Conservation (phyloP, 306 rosid species). For the Trifolium repens region DNA sequence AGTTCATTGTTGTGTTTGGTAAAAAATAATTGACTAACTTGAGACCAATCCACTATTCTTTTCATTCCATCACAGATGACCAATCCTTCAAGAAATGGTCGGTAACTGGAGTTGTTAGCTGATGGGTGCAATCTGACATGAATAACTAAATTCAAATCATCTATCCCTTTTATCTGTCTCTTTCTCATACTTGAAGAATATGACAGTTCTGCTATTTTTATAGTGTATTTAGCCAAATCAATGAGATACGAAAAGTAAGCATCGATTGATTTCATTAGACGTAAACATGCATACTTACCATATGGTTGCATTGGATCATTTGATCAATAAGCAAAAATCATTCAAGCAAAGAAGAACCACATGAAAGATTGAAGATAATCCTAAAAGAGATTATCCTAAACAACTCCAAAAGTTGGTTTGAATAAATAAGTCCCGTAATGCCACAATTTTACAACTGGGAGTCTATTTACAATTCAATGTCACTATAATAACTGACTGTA, state of each 20-base stretch:
- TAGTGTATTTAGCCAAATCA: no score
- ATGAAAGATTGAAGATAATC: slow-evolving; percentile 4
- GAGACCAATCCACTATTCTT: neutral
- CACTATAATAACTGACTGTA: slow-evolving; percentile 30
- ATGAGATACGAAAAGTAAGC: no score
- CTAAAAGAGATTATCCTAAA: slow-evolving; percentile 1
- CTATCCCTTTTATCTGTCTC: neutral
- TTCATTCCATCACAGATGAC: neutral
- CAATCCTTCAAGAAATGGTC: neutral
- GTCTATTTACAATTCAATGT: slow-evolving; percentile 46
- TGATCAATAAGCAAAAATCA: neutral
- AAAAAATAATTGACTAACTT: no score
- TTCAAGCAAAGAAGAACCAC: neutral
- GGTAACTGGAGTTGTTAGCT: no score
- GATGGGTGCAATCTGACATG: no score
- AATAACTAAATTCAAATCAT: neutral
- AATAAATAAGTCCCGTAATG: neutral
- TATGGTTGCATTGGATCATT: neutral
- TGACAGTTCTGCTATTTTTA: neutral
- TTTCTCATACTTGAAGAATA: neutral
- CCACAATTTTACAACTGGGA: neutral
- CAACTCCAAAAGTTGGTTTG: slow-evolving; percentile 13
- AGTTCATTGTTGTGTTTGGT: neutral
- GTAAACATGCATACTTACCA: neutral
- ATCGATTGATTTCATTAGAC: neutral